Conservation (phyloP, 2,329 filamentous ascomycete species). For the Botrytis fabae region DNA sequence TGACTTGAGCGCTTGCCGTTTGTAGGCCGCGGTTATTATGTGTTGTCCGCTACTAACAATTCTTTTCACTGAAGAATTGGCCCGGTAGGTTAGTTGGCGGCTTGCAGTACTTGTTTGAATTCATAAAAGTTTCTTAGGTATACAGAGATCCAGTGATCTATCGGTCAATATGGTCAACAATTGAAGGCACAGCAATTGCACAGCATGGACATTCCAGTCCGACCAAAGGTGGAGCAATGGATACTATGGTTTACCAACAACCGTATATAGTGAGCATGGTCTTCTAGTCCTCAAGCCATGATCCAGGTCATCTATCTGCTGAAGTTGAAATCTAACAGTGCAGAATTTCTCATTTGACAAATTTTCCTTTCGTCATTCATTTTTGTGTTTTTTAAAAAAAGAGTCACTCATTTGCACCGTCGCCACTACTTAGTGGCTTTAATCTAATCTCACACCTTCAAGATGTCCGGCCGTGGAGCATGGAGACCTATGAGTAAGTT, state of each 20-base stretch:
- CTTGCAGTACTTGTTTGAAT: not conserved
- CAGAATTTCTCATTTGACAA: not conserved
- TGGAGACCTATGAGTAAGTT: constrained; percentile 21
- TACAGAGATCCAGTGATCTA: constrained; percentile 1
- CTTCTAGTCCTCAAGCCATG: not conserved
- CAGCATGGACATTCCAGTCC: not conserved
- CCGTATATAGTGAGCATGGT: constrained; percentile 17
- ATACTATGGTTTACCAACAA: not conserved
- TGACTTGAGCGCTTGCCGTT: constrained; percentile 15
- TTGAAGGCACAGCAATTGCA: not conserved
- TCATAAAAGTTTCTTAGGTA: not conserved
- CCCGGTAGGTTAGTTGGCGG: not conserved
- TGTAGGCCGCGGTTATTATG: constrained; percentile 13
- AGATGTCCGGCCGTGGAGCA: constrained; percentile 13
- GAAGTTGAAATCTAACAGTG: constrained; percentile 2
- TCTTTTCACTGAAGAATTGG: not conserved
- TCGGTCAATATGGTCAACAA: not conserved
- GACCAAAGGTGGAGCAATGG: not conserved
- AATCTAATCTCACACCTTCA: not conserved
- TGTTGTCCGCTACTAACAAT: not conserved
- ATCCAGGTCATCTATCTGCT: constrained; percentile 3
- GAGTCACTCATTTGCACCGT: not conserved
- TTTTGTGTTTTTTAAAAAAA: not conserved
- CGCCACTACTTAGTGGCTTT: not conserved
- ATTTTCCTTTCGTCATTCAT: constrained; percentile 19